Conservation (phyloP, 805 yeast species). For the Metschnikowia matae region DNA sequence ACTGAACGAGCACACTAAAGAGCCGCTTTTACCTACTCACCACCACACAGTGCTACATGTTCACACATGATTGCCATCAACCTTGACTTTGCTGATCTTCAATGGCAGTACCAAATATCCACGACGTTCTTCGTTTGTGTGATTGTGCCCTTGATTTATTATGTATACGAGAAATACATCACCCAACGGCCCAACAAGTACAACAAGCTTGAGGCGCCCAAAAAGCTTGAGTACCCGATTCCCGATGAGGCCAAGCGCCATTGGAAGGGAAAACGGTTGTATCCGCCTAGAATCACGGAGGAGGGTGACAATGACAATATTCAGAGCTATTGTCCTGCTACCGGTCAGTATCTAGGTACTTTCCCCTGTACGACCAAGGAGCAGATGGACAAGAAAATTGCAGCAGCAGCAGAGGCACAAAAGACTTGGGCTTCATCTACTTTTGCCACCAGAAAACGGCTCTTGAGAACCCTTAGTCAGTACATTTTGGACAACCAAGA, state of each 20-base stretch:
- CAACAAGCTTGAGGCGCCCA: slow-evolving; percentile 41
- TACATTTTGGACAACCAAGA: slow-evolving; percentile 80
- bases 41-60: background rate
- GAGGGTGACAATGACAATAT: slow-evolving; percentile 63
- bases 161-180: slow-evolving; percentile 33
- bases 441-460: slow-evolving; percentile 62
- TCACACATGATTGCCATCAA: slow-evolving; percentile 39
- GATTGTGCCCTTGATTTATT: slow-evolving; percentile 33
- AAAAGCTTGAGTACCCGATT: slow-evolving; percentile 49
- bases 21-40: background rate
- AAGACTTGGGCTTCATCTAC: slow-evolving; percentile 46
- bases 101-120: slow-evolving; percentile 44
- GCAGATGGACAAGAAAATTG: slow-evolving; percentile 67
- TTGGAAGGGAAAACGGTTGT: slow-evolving; percentile 85
- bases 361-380: slow-evolving; percentile 58
- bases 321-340: slow-evolving; percentile 92
- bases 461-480: slow-evolving; percentile 65
- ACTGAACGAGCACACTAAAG: background rate
- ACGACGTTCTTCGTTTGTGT: slow-evolving; percentile 41
- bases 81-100: slow-evolving; percentile 35
- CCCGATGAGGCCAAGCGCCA: slow-evolving; percentile 82
- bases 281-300: slow-evolving; percentile 50
- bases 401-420: slow-evolving; percentile 54
- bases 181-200: slow-evolving; percentile 37
- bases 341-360: slow-evolving; percentile 82